Base-by-base conservation (phyloP, 192 early-diverging fungal species). In the Dimargaris xerosporica region DNA sequence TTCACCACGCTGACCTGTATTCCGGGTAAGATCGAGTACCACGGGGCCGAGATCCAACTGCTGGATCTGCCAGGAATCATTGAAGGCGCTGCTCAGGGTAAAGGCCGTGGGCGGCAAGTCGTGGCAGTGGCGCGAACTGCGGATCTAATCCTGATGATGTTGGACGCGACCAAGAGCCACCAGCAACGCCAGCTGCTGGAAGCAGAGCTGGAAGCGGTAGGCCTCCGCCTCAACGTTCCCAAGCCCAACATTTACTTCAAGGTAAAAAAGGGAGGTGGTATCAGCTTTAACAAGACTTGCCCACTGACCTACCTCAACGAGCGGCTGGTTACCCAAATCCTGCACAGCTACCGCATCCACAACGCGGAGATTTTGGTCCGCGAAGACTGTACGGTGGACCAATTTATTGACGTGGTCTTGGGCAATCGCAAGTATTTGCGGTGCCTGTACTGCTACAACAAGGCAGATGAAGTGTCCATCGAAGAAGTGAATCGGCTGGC, bases 41-140 rank as follows among this genome's bases (percentile, higher is more conserved):
- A 93, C 45, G 94, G 94, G 43, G 93, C 96, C 9, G 82, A 86
- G 50, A 99, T 99, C 65, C 96, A 99, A 75, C 71, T 99, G 47
- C 77, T 99, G 13, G 96, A 99, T 88, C 79, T 99, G 55, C 96
- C 96, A 9, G 94, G 96, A 62, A 99, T 99, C 71, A 95, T 99
- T 64, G 92, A 96, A 64, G 96, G 96, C 30, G 96, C 96, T 9
- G 69, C 93, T 26, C 88, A 95, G 73, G 96, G 96, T n/a, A 91
- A 95, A 66, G 96, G 96, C 65, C 83, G 96, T 65, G 96, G 96
- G 64, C 75, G 90, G 62, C 96, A 99, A 78, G 94, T 97, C 13
- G 93, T 99, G 76, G 89, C 94, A 48, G 92, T 95, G 5, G 94
- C 94, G 6, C 87, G 93, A 63, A 98, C 96, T 17, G 89, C 93